Evolutionary conservation across 257 asterid genomes (phyloP).

Genomic region (Solanum stenotomum): DNA sequence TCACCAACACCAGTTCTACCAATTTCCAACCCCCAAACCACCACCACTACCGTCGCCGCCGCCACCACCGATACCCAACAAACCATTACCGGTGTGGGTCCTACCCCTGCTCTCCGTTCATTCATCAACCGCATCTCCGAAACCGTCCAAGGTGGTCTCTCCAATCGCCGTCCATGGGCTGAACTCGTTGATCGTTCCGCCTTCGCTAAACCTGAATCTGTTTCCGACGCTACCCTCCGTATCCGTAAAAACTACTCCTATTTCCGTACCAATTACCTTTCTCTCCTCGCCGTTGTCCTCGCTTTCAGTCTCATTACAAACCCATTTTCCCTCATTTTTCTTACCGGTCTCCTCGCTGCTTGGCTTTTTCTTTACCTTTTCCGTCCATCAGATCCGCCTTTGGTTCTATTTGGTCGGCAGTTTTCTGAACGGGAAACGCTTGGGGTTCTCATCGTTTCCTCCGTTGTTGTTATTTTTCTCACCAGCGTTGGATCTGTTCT

Average conservation of each 20-base stretch:
- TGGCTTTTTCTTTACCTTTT: constrained; percentile 83
- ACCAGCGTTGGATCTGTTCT: constrained; percentile 92
- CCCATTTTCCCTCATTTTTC: constrained; percentile 64
- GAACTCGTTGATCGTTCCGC: constrained; percentile 69
- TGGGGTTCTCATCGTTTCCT: constrained; percentile 26
- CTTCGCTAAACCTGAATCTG: constrained; percentile 70
- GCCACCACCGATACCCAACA: not conserved
- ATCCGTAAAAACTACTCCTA: constrained; percentile 63
- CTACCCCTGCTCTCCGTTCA: constrained; percentile 42
- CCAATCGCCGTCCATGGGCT: constrained; percentile 76
- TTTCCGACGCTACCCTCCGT: constrained; percentile 63
- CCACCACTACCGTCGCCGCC: not conserved
- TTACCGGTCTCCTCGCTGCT: constrained; percentile 60
- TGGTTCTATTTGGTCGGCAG: constrained; percentile 62
- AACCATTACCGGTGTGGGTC: constrained; percentile 1
- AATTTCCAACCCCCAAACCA: constrained; percentile 32
- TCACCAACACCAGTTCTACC: constrained; percentile 59
- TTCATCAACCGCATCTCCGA: constrained; percentile 36
- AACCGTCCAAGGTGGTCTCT: constrained; percentile 44
- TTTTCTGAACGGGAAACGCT: constrained; percentile 78
- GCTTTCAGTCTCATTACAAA: constrained; percentile 48
- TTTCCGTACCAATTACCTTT: constrained; percentile 62
- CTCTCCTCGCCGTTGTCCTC: constrained; percentile 42
- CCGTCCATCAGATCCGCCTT: constrained; percentile 85
- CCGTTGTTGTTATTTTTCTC: constrained; percentile 52